Base-by-base conservation (phyloP, 2,329 filamentous ascomycete genomes). In the Colletotrichum sp. region DNA sequence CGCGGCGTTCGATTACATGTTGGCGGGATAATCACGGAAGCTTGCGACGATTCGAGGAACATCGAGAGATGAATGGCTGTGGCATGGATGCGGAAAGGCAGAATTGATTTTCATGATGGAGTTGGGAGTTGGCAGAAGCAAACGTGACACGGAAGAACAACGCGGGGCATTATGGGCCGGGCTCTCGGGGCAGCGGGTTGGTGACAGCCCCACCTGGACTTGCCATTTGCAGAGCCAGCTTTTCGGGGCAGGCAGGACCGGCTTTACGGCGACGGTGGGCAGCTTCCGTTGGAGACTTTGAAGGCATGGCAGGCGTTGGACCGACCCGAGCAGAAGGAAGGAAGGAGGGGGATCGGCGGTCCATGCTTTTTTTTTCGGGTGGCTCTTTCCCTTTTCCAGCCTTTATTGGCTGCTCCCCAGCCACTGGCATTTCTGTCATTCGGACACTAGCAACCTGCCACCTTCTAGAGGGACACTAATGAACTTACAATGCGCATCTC, bases 341-440 rank as follows among this genome's bases (percentile, higher is more conserved):
- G 48, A 70, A 69, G 69, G 63, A 63, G 69, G 73, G 73, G 64
- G 64, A 75, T 75, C 73, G 44, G 70, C 70, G 64, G 73, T 65
- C 73, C 69, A 73, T 72, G 73, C 72, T 62, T 62, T 52, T 48
- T 48, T 75, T 63, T 8, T 55, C 34, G 24, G 57, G 44, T 70
- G 67, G 71, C 15, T 67, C 36, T 52, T 67, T 22, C 64, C 32
- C 32, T 18, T 59, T 28, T 59, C 55, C 22, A 59, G 30, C n/a
- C 30, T 32, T 39, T 13, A 68, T 59, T 68, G 65, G 48, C 22
- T 28, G 48, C 32, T 36, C 39, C 66, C 66, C 66, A 68, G 52
- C 66, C 66, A 68, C 66, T 68, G 66, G 26, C 66, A 39, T 68
- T 68, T 60, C 15, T 52, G 36, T 10, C 48, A 39, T 68, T 34